Conservation (phyloP, 176 grass and related monocot species). For the Oryza officinalis region DNA sequence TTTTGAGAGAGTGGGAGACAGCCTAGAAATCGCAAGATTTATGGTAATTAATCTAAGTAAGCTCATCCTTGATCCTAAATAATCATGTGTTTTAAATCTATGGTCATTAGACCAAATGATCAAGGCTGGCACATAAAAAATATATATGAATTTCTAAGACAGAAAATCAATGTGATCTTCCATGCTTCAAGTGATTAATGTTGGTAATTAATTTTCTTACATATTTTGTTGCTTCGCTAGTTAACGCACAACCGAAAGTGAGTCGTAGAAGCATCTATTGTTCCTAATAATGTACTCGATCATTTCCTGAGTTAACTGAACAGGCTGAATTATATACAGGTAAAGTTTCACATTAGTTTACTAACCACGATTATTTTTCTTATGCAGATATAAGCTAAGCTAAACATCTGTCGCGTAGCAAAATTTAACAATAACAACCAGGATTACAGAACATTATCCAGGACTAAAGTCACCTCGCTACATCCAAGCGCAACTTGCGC, state of each 20-base stretch:
- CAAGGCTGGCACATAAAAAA: neutral
- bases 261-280: neutral
- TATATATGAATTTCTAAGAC: neutral
- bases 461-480: constrained; percentile 23
- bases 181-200: neutral
- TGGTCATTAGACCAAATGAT: neutral
- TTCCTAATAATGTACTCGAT: neutral
- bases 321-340: neutral
- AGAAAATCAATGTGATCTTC: neutral
- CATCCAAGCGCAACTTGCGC: constrained; percentile 22
- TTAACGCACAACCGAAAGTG: neutral
- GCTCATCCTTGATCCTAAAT: neutral
- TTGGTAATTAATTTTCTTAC: neutral
- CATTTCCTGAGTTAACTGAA: neutral
- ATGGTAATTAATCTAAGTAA: neutral
- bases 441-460: constrained; percentile 30
- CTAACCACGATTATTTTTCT: neutral
- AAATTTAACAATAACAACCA: neutral
- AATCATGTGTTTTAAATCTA: neutral
- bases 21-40: neutral
- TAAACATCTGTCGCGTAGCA: neutral
- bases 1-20: neutral
- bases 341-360: neutral
- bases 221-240: neutral
- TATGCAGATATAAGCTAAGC: neutral